phyloP scores from a whole-genome alignment of 2,329 filamentous ascomycete genomes.

The Calonectria crousiana region DNA sequence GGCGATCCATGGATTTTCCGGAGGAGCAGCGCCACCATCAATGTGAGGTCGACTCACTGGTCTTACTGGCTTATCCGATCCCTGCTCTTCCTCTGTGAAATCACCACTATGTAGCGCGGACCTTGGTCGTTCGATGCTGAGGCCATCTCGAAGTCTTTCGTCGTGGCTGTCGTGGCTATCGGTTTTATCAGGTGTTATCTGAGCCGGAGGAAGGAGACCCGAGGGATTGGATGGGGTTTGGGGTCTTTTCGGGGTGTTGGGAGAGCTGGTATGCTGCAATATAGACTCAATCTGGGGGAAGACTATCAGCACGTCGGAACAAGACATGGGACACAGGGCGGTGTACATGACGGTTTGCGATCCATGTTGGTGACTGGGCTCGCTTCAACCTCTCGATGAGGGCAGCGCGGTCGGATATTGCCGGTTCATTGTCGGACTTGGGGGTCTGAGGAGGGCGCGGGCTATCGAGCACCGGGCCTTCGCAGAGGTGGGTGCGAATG shows the following conservation, averaged over 20 bases:
- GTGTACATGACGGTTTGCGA: slow-evolving; percentile 72
- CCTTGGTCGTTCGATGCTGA: slow-evolving; percentile 82
- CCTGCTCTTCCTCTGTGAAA: slow-evolving; percentile 63
- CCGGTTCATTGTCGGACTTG: slow-evolving; percentile 39
- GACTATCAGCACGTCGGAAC: slow-evolving; percentile 26
- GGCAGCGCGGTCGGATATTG: slow-evolving; percentile 75
- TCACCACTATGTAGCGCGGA: slow-evolving; percentile 80
- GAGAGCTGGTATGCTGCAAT: slow-evolving; percentile 41
- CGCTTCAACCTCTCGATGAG: slow-evolving; percentile 88
- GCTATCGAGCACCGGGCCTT: slow-evolving; percentile 65
- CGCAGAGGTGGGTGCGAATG: slow-evolving; percentile 71
- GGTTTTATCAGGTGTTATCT: slow-evolving; percentile 61
- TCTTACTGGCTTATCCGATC: slow-evolving; percentile 26
- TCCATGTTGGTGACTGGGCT: slow-evolving; percentile 81
- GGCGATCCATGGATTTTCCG: slow-evolving; percentile 60
- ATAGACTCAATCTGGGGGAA: slow-evolving; percentile 53
- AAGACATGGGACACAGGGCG: background rate
- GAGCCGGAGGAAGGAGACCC: slow-evolving; percentile 58
- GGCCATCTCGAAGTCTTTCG: slow-evolving; percentile 63
- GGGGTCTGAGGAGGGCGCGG: slow-evolving; percentile 45
- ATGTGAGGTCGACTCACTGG: slow-evolving; percentile 17
- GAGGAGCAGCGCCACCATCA: slow-evolving; percentile 34
- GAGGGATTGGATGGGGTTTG: slow-evolving; percentile 53
- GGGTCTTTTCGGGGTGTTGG: slow-evolving; percentile 36
- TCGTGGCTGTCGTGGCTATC: slow-evolving; percentile 45